phyloP scores from a whole-genome alignment of 768 basidiomycete species.

The Auricularia sp. region DNA sequence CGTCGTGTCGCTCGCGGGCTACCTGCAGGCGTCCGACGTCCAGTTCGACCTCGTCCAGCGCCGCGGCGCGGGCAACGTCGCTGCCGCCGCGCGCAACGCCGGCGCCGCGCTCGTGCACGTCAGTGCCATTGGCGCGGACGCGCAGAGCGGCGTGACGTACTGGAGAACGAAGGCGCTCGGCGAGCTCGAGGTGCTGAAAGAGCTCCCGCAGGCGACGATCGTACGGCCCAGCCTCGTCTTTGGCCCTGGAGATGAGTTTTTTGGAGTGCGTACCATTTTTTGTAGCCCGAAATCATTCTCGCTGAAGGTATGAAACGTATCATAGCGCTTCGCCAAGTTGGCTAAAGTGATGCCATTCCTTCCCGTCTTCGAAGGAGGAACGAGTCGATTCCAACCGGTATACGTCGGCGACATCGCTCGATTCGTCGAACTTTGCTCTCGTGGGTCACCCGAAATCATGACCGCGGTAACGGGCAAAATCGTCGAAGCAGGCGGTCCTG shows the following conservation, averaged over 20 bases:
- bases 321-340: constrained; percentile 52
- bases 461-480: constrained; percentile 31
- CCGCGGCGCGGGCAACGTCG: constrained; percentile 59
- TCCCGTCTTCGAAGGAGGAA: constrained; percentile 70
- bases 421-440: constrained; percentile 48
- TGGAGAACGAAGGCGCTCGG: constrained; percentile 52
- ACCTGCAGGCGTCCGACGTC: constrained; percentile 46
- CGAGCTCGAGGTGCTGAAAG: constrained; percentile 42
- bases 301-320: neutral
- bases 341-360: constrained; percentile 55
- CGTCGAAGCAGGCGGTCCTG: constrained; percentile 40
- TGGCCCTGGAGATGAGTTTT: constrained; percentile 68
- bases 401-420: constrained; percentile 60
- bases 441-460: constrained; percentile 31
- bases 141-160: constrained; percentile 48
- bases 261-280: constrained; percentile 38
- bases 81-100: constrained; percentile 36
- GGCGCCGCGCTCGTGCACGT: constrained; percentile 57
- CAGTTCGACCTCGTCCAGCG: constrained; percentile 55
- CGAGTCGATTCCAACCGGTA: constrained; percentile 58
- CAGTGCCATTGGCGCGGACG: constrained; percentile 68
- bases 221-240: constrained; percentile 67
- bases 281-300: neutral
- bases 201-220: constrained; percentile 45
- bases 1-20: constrained; percentile 60